Base-by-base conservation (phyloP, 345 rosid genomes). In the Schrenkiella parvula region DNA sequence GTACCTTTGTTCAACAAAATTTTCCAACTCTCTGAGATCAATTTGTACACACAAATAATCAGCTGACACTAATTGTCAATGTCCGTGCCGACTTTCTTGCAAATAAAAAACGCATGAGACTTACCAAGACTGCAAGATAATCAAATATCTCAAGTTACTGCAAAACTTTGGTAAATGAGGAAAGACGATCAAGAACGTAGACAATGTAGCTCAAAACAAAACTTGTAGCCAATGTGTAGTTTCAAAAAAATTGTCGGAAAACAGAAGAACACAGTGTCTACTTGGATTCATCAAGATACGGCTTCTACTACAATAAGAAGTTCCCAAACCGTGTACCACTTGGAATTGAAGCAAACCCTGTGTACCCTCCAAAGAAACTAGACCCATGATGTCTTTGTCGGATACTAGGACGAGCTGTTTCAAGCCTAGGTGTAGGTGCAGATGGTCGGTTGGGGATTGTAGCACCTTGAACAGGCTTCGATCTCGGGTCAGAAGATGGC, bases 361-460 rank as follows among this genome's bases (percentile, higher is more conserved):
- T 25, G 18, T 23, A 15, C 21, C 66, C 38, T 15, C 71, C 66
- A 55, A 64, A 32, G 23, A 53, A 22, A 43, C 13, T 8, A 64
- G 71, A 64, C 15, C 56, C 29, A 54, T 64, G 58, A 44, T 55
- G 59, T 26, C 48, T 44, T 44, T 55, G 71, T 34, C 50, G 65
- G 66, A n/a, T 12, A 8, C 41, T 88, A 3, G 92, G 84, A 68
- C 91, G 91, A 78, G 95, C 92, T 6, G 97, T 85, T 81, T 91
- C 95, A 39, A 93, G 89, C 66, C 97, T 88, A 81, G 84, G 87
- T 13, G 97, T 97, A 81, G 84, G 87, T 12, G 97, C 97, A 15
- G 96, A 47, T 2, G 98, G 98, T 53, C 96, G 97, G 62, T 80
- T 82, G 0, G 98, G 98, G 50, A 93, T 86, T 46, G 80, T 73